Conservation (phyloP, 345 rosid species). For the Isatis tinctoria region DNA sequence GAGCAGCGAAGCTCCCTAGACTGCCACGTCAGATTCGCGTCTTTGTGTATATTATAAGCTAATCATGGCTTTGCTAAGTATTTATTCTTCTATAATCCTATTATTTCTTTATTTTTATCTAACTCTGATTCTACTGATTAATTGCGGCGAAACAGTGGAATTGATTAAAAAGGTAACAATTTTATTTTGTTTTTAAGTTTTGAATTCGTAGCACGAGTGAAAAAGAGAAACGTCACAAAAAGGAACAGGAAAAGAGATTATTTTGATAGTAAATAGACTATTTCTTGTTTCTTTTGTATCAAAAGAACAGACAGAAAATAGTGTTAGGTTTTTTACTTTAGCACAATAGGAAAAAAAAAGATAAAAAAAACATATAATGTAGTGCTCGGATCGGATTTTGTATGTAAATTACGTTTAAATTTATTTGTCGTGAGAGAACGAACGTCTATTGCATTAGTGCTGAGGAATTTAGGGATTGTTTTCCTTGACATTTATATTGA, state of each 20-base stretch:
- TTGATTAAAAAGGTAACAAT: not conserved
- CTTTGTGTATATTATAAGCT: constrained; percentile 28
- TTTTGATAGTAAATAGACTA: not conserved
- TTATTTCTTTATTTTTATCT: not conserved
- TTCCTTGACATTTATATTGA: no score
- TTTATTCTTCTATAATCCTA: not conserved
- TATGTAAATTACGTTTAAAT: no score
- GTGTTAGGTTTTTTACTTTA: not conserved
- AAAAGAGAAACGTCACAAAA: no score
- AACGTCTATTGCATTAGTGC: no score
- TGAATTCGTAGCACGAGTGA: not conserved
- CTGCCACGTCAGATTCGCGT: constrained; percentile 64
- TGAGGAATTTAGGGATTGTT: no score
- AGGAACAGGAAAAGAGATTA: no score
- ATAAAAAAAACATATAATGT: no score
- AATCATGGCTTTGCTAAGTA: constrained; percentile 28
- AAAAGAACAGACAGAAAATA: not conserved
- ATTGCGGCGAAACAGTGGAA: not conserved
- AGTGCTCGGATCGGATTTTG: no score
- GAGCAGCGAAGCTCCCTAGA: constrained; percentile 58
- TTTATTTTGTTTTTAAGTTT: no score
- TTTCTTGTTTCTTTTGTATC: not conserved
- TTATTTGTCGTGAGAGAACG: no score
- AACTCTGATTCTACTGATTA: constrained; percentile 5
- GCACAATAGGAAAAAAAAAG: no score